Evolutionary conservation across 2,329 filamentous ascomycete species (phyloP), one percentile per base, ranked within the genome.

Genomic region (Colletotrichum chrysophilum): DNA sequence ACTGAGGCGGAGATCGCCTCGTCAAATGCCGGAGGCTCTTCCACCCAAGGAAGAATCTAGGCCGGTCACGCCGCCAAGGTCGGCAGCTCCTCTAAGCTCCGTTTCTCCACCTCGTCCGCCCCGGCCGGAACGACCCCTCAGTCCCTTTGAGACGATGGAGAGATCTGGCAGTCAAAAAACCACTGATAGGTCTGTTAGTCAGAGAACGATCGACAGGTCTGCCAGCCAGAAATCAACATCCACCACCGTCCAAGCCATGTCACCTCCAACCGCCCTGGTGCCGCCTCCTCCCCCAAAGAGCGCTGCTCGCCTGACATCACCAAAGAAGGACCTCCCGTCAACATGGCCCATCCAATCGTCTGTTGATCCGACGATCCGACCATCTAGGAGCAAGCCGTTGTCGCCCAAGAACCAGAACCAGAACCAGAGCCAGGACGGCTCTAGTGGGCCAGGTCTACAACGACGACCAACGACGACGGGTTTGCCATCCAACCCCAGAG

Each of bases 1-100:
- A 58, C 78, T 91, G 32, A 86, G 89, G 13, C 86, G 88, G 77
- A 85, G 90, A 61, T 91, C 90, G 3, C 90, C 90, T 18, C 83
- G 87, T 62, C 84, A 87, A 10, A 78, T 81, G 7, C 76, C 79
- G 8, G 77, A 78, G 30, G 64, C 77, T n/a, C 67, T 77, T 21
- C 38, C 65, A 18, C 13, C 61, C 4, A 26, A 36, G n/a, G 26
- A 13, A 18, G 61, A 64, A 24, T 18, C 24, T 5, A 71, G 62
- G 13, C 52, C 70, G 56, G 21, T 36, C 10, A 75, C 74, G 8
- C 71, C 74, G n/a, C 70, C 61, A 5, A 66, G 52, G 66, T 21
- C 30, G 9, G 10, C 58, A 18, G 52, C 26, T 8, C 38, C 74
- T 3, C 28, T 21, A n/a, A 66, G 8, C 34, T 74, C 24, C 60